Evolutionary conservation across 768 basidiomycete species (phyloP).

Genomic region (Piloderma croceum): DNA sequence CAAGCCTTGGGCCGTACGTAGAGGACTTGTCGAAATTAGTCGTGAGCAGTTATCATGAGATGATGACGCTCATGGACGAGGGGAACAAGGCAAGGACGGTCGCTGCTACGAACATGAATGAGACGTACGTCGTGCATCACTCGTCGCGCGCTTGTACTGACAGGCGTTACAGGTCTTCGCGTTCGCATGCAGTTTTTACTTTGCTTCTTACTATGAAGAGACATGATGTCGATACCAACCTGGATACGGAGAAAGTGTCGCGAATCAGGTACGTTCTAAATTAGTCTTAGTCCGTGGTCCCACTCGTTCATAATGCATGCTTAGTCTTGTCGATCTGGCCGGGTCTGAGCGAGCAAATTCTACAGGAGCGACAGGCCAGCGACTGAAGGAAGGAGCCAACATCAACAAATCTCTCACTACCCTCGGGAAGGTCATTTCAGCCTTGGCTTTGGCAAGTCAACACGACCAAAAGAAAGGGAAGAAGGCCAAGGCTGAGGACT

Average conservation of each 20-base stretch:
- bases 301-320: conserved; percentile 3
- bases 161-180: conserved; percentile 61
- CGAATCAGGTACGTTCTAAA: conserved; percentile 68
- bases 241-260: conserved; percentile 98
- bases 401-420: conserved; percentile 99
- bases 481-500: conserved; percentile 79
- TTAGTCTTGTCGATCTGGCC: conserved; percentile 91
- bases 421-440: conserved; percentile 94
- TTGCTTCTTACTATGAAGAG: conserved; percentile 89
- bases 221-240: conserved; percentile 75
- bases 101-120: conserved; percentile 99
- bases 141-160: conserved; percentile 1
- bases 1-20: conserved; percentile 94
- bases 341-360: conserved; percentile 97
- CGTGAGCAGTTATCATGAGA: conserved; percentile 88
- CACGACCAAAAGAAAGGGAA: conserved; percentile 49
- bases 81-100: conserved; percentile 98
- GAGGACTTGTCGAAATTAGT: conserved; percentile 93
- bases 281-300: background rate
- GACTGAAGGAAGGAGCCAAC: conserved; percentile 95
- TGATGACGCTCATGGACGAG: conserved; percentile 99
- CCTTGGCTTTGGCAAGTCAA: conserved; percentile 66
- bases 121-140: conserved; percentile 61
- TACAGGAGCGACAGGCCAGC: conserved; percentile 93
- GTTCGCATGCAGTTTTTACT: conserved; percentile 98